Conservation (phyloP, 768 basidiomycete species). For the Xanthoconium purpureum region DNA sequence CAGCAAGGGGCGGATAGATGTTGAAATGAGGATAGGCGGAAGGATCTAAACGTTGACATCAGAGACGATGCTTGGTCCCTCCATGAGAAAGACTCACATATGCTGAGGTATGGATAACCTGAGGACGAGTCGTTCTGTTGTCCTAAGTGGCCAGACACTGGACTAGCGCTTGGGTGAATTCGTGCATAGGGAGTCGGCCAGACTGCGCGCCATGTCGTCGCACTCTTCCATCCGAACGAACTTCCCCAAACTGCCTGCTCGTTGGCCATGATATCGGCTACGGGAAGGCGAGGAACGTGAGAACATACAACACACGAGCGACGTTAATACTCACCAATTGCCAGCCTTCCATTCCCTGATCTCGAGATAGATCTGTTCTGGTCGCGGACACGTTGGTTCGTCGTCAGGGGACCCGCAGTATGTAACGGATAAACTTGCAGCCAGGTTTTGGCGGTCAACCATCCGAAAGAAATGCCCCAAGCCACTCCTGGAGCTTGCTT, state of each 20-base stretch:
- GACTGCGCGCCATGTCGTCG: conserved; percentile 15
- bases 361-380: not conserved
- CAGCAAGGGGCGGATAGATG: conserved; percentile 33
- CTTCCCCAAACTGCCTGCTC: conserved; percentile 40
- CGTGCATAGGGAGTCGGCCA: conserved; percentile 12
- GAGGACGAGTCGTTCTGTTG: conserved; percentile 7
- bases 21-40: conserved; percentile 40
- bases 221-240: conserved; percentile 21
- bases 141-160: not conserved
- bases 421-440: conserved; percentile 19
- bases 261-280: conserved; percentile 44
- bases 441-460: conserved; percentile 19
- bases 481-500: not conserved
- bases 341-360: not conserved
- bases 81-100: conserved; percentile 24
- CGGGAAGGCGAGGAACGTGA: conserved; percentile 36
- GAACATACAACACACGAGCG: not conserved
- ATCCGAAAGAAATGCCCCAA: conserved; percentile 22
- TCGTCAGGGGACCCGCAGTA: not conserved
- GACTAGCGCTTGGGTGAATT: not conserved
- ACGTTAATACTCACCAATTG: conserved; percentile 1
- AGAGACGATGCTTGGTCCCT: not conserved
- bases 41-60: conserved; percentile 35
- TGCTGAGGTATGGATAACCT: conserved; percentile 25
- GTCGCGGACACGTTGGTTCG: not conserved